Evolutionary conservation across 352 stramenopile genomes (phyloP), one percentile per base, ranked within the genome.

Genomic region (Peronospora farinosa): DNA sequence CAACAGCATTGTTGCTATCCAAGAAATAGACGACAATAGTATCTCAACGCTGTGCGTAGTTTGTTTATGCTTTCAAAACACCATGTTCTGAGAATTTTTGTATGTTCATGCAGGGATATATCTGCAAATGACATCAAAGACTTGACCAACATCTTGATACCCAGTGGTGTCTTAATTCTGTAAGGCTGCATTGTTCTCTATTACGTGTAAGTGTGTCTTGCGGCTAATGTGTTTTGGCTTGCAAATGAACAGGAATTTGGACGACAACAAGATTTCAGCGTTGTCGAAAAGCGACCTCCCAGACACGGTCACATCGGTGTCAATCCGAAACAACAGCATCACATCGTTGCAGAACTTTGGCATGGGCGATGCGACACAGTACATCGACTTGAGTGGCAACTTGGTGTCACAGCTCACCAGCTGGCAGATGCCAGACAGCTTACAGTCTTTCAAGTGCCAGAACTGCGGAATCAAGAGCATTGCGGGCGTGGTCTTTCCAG

Each of bases 311-410:
- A 71, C 58, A 32, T 63, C 61, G 10, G 8, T 71, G 2, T 71
- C 63, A 21, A 60, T 74, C 10, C 53, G 54, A 43, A 70, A 74
- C 46, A 74, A 74, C 44, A 62, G 50, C 31, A 59, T 74, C 42
- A 53, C 51, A 5, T 69, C 62, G 7, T 50, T 74, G 7, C 53
- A 67, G 21, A 67, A 17, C 21, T 68, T 68, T 10, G 32, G 21
- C 11, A 25, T 71, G 28, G 47, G 45, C 7, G 35, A 63, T 12
- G 21, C 47, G n/a, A 30, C 50, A 1, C 19, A 60, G 30, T 51
- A 56, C 38, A 43, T 74, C 17, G 65, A 74, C 35, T 36, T 74
- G 40, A 64, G 53, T n/a, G 58, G 61, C 51, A 72, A 74, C 48
- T 40, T 47, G 15, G 57, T 72, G 13, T 15, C 36, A 2, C 39